Percentiles rank a stretch among this genome's conserved stretches.
Conservation (phyloP, 108 stramenopile genomes). For the Nitzschia putrida region DNA sequence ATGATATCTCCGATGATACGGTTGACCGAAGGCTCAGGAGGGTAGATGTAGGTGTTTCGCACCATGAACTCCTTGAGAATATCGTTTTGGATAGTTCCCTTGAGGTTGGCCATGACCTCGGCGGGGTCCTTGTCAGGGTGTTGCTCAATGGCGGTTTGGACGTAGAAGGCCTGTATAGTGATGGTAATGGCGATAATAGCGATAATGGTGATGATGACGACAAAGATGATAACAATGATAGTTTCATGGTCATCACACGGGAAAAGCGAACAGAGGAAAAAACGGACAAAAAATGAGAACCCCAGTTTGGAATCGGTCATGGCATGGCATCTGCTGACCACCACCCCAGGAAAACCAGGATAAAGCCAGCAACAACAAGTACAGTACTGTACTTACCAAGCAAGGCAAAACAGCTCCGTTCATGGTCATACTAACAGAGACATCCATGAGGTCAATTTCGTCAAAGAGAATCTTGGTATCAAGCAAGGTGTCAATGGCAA, state of each 20-base stretch:
- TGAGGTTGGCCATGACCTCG: conserved; percentile 54
- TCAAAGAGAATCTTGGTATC: conserved; percentile 98
- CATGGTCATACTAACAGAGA: conserved; percentile 98
- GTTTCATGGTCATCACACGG: no score
- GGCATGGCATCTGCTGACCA: no score
- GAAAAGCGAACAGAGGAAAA: no score
- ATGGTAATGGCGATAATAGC: no score
- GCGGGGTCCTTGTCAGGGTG: conserved; percentile 45
- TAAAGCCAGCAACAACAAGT: no score
- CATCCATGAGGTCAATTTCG: conserved; percentile 92
- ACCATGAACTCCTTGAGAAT: conserved; percentile 99
- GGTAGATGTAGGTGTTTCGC: conserved; percentile 97
- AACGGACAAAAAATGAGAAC: no score
- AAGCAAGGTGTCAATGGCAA: conserved; percentile 91
- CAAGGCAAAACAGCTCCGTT: conserved; percentile 96
- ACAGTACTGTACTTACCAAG: conserved; percentile 56
- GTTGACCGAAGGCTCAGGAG: conserved; percentile 86
- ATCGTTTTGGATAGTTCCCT: conserved; percentile 99
- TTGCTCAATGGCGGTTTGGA: conserved; percentile 90
- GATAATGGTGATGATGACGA: no score
- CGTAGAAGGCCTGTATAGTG: conserved; percentile 86
- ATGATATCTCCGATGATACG: conserved; percentile 92
- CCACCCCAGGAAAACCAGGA: no score
- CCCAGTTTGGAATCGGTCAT: no score
- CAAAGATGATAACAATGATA: neutral